Evolutionary conservation across 495 filamentous ascomycete genomes (phyloP), one percentile per base, ranked within the genome.

Genomic region (Penicillium parvum): DNA sequence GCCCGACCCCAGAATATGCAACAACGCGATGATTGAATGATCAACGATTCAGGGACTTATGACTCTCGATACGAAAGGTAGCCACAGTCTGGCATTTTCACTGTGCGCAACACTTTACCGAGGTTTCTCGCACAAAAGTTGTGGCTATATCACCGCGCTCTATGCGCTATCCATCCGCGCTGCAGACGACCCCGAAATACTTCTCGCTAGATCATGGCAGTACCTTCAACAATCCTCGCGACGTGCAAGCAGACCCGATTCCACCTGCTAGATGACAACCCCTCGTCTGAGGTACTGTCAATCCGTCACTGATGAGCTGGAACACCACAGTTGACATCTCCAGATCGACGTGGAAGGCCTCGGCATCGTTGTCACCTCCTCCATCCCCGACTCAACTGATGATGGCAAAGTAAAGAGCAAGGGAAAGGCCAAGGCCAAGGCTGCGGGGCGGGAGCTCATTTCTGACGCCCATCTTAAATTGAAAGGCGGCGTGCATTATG

Each of bases 291-390:
- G 59, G 68, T 73, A 53, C n/a, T 15, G 36, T 29, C 9, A 17
- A 10, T 23, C 18, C 10, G 21, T n/a, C 7, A 37, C 37, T 5
- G 14, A 14, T 5, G 7, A 6, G 29, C 29, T 6, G 21, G n/a
- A n/a, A n/a, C n/a, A n/a, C n/a, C n/a, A n/a, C n/a, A n/a, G n/a
- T n/a, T n/a, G n/a, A n/a, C n/a, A n/a, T n/a, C n/a, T n/a, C n/a
- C n/a, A 87, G 83, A 66, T 88, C 25, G 82, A 85, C 55, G 76
- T 88, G 25, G 75, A 83, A 37, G 80, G 79, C 11, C 65, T 88
- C 29, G 76, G 71, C 34, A 83, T 88, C 41, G 72, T 73, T 9
- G 75, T 84, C 35, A 71, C 71, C 0, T 75, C 76, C 1, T 66
- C 64, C 0, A 16, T 49, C 1, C 26, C 34, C 3, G 51, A 60